phyloP scores from a whole-genome alignment of 2,329 filamentous ascomycete species.

The Fusarium xyrophilum region DNA sequence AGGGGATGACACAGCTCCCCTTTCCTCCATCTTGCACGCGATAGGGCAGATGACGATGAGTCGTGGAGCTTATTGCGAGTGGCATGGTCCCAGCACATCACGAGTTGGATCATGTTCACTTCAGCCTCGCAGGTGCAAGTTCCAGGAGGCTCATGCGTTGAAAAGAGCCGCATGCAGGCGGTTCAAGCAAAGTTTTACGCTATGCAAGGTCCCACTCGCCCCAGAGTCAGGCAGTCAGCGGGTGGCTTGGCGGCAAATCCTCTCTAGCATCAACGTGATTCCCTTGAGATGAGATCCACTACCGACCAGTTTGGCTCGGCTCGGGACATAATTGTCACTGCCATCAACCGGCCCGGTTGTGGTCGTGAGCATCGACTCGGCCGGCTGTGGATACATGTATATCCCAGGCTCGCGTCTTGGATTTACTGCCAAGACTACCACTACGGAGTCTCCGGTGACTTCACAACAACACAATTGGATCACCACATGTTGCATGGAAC shows the following conservation, averaged over 20 bases:
- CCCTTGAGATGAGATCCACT: conserved; percentile 39
- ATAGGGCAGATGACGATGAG: conserved; percentile 13
- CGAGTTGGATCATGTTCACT: conserved; percentile 15
- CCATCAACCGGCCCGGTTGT: conserved; percentile 13
- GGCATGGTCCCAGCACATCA: conserved; percentile 12
- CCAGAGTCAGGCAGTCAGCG: conserved; percentile 15
- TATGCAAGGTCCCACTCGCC: conserved; percentile 14
- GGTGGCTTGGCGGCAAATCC: conserved; percentile 30
- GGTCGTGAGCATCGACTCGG: conserved; percentile 6
- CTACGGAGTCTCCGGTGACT: conserved; percentile 29
- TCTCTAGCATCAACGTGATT: conserved; percentile 23
- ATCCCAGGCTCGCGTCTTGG: conserved; percentile 17
- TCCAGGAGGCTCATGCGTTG: not conserved
- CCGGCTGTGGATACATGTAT: conserved; percentile 32
- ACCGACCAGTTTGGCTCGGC: conserved; percentile 15
- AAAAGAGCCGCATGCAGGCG: conserved; percentile 33
- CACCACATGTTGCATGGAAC: conserved; percentile 29
- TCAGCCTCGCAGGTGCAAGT: not conserved
- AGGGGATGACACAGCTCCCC: not conserved
- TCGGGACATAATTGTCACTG: conserved; percentile 5
- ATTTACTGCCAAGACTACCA: conserved; percentile 24
- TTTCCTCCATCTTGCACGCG: not conserved
- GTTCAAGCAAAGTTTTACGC: conserved; percentile 34
- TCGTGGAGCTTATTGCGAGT: conserved; percentile 24
- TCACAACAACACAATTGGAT: conserved; percentile 23